A percentile compares a stretch with the other conserved stretches of the same genome.
Evolutionary conservation across 768 basidiomycete genomes (phyloP).

Genomic region (Flagelloscypha sp.): DNA sequence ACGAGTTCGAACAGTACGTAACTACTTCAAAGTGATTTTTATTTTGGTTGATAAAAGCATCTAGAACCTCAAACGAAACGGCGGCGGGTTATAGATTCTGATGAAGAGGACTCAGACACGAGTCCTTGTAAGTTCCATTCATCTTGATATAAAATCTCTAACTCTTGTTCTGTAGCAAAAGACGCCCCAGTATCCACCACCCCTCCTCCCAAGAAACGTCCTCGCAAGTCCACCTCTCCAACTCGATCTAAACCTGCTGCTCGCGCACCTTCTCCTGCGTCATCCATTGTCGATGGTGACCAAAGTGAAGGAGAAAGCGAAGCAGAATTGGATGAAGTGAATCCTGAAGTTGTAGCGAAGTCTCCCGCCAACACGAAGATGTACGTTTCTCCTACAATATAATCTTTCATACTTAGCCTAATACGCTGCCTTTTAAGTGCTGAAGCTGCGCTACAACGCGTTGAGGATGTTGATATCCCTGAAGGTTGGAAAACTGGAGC

Average conservation of each 20-base stretch:
- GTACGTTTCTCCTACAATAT: conserved; percentile 28
- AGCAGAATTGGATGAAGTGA: conserved; percentile 26
- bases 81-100: conserved; percentile 45
- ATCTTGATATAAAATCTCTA: too few species aligned
- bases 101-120: conserved; percentile 32
- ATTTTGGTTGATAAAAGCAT: neutral
- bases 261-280: conserved; percentile 6
- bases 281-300: conserved; percentile 15
- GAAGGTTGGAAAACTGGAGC: conserved; percentile 81
- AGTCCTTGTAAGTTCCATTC: conserved; percentile 3
- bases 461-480: conserved; percentile 62
- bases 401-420: neutral
- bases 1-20: neutral
- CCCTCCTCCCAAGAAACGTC: too few species aligned
- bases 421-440: conserved; percentile 35
- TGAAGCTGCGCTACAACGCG: conserved; percentile 55
- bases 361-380: conserved; percentile 42
- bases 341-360: conserved; percentile 30
- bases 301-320: conserved; percentile 33
- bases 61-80: conserved; percentile 33
- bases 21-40: neutral
- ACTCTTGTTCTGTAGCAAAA: too few species aligned
- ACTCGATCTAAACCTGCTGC: conserved; percentile 5
- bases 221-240: conserved; percentile 1
- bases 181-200: too few species aligned